Evolutionary conservation across 1,284 basidiomycete genomes (phyloP), one percentile per base, ranked within the genome.

Genomic region (Trichosporon sp.): DNA sequence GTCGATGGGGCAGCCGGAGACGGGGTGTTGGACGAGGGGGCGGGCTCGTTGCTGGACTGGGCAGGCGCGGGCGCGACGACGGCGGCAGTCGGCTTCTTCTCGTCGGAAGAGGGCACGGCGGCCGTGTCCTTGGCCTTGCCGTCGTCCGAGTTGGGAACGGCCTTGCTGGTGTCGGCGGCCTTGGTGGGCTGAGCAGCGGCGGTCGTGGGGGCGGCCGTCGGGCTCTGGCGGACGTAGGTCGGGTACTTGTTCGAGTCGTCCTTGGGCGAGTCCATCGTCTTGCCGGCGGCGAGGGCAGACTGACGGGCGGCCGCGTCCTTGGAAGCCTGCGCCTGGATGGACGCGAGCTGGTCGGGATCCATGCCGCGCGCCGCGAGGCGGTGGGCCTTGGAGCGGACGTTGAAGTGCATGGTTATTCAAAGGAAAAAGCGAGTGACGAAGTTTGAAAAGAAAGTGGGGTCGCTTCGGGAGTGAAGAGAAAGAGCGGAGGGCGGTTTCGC

Each of bases 321-420:
- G 3, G 56, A 60, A 60, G 56, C 56, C 56, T 60, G 56, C 13
- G 66, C 66, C 60, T 67, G 66, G 32, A 67, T 67, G 12, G n/a
- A 11, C 31, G 18, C n/a, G 58, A 67, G 29, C 3, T 35, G 25
- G 60, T 62, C 60, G 31, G 66, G 66, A 31, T 35, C 21, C 66
- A 67, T 67, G 60, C n/a, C n/a, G n/a, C 58, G 38, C 21, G 62
- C 66, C 60, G 47, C 42, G 66, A 62, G 66, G 31, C 66, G 66
- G 60, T 67, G 66, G 12, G 35, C 65, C 42, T 15, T 32, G 32
- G n/a, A 15, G 60, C 60, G 60, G 35, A 15, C 9, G n/a, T 64
- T 44, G 62, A 27, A 18, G 62, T 64, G 56, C 56, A 60, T 60
- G 21, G 29, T 31, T 18, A 18, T 31, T 29, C 56, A 31, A n/a